Conservation (phyloP, 1,139 yeast species). For the Diutina catenulata region DNA sequence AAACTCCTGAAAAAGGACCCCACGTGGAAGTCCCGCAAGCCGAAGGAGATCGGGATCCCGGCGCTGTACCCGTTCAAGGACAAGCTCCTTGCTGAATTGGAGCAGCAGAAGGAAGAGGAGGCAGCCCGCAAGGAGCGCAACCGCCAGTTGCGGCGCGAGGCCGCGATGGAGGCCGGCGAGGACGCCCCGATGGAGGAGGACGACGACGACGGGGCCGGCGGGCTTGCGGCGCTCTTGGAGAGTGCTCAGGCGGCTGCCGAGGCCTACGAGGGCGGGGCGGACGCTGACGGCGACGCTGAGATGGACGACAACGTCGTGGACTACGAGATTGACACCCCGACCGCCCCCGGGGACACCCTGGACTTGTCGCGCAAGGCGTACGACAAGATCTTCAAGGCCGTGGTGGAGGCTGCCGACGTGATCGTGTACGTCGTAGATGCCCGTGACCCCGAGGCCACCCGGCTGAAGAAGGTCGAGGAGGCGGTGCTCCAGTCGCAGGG, state of each 20-base stretch:
- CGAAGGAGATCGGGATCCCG: conserved; percentile 92
- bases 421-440: conserved; percentile 90
- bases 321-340: conserved; percentile 22
- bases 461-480: conserved; percentile 86
- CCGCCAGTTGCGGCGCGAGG: conserved; percentile 34
- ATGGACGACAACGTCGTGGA: conserved; percentile 31
- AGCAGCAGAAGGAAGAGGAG: conserved; percentile 52
- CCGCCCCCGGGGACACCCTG: conserved; percentile 19
- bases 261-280: conserved; percentile 47
- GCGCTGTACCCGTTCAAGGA: conserved; percentile 90
- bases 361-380: conserved; percentile 89
- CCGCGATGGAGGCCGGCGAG: conserved; percentile 35
- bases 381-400: conserved; percentile 74
- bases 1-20: conserved; percentile 77
- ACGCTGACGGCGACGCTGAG: conserved; percentile 27
- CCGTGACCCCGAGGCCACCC: conserved; percentile 91
- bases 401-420: conserved; percentile 84
- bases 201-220: conserved; percentile 33
- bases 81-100: conserved; percentile 68
- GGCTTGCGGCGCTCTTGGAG: conserved; percentile 78
- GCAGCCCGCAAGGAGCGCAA: conserved; percentile 47
- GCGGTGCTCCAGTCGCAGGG: conserved; percentile 68
- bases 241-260: conserved; percentile 83
- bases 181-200: conserved; percentile 28
- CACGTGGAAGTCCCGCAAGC: conserved; percentile 80